These are phyloP conservation scores for Epichloe gansuensis DNA, from an alignment of 2,329 filamentous ascomycete genomes.

Conservation along the genomic window DNA sequence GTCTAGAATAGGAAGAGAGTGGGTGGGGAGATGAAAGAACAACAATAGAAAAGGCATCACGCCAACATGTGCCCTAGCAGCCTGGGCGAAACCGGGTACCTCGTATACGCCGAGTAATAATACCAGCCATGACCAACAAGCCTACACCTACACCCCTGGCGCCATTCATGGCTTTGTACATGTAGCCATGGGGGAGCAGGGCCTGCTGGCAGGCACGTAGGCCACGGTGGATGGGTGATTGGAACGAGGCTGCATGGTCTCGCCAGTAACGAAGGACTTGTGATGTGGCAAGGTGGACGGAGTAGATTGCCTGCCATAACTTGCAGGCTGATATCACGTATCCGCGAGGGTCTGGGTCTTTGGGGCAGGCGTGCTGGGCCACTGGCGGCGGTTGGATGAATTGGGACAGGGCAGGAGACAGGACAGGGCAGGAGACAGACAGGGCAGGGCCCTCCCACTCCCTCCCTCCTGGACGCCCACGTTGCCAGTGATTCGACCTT, in stretches of 20 bases:
- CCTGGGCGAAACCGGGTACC: not conserved
- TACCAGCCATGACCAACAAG: not conserved
- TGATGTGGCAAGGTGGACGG: not conserved
- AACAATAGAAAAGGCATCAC: conserved; percentile 1
- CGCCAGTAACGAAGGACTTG: not conserved
- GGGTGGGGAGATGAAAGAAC: not conserved
- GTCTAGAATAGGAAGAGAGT: not conserved
- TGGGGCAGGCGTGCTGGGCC: not conserved
- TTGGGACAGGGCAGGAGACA: too few species aligned
- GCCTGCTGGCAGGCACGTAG: not conserved
- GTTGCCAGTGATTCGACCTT: not conserved
- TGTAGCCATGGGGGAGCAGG: not conserved
- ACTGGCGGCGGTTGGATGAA: not conserved
- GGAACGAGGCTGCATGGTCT: not conserved
- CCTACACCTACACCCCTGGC: not conserved
- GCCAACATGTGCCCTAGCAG: not conserved
- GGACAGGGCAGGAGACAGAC: too few species aligned
- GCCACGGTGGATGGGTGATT: not conserved
- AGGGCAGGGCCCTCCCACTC: too few species aligned
- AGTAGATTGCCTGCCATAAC: too few species aligned
- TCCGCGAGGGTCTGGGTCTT: too few species aligned
- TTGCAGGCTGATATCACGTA: too few species aligned
- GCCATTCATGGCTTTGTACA: not conserved
- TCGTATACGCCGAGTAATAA: not conserved
- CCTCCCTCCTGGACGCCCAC: conserved; percentile 1